Evolutionary conservation across 371 early-diverging fungal genomes (phyloP).

Genomic region (Haplosporangium sp.): DNA sequence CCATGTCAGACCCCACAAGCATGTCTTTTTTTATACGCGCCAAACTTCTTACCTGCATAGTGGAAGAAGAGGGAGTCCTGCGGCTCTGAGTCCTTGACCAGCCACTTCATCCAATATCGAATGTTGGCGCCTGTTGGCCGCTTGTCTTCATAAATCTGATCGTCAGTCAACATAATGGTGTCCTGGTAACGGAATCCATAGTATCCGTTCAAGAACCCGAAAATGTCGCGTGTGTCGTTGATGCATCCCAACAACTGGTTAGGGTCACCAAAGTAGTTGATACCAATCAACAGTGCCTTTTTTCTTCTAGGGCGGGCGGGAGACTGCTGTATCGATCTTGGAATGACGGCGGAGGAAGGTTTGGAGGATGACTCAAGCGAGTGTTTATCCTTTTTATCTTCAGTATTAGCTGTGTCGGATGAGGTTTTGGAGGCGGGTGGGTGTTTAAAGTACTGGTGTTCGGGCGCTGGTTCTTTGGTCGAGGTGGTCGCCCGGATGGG

Average conservation of each 20-base stretch:
- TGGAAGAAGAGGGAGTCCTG: slow-evolving; percentile 74
- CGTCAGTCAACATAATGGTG: slow-evolving; percentile 68
- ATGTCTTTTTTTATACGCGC: background rate
- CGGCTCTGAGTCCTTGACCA: slow-evolving; percentile 65
- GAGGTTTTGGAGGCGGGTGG: background rate
- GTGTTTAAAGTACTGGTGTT: slow-evolving; percentile 20
- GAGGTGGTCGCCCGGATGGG: slow-evolving; percentile 26
- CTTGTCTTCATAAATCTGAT: slow-evolving; percentile 61
- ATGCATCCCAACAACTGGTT: slow-evolving; percentile 67
- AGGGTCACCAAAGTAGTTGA: slow-evolving; percentile 85
- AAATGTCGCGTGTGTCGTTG: slow-evolving; percentile 71
- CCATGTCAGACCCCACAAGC: slow-evolving; percentile 40
- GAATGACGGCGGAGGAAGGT: slow-evolving; percentile 11
- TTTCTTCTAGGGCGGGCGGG: slow-evolving; percentile 65
- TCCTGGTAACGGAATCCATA: slow-evolving; percentile 59
- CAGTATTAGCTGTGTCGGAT: background rate
- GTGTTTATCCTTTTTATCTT: background rate
- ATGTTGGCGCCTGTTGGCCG: slow-evolving; percentile 71
- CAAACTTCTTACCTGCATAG: slow-evolving; percentile 52
- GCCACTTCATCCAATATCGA: slow-evolving; percentile 69
- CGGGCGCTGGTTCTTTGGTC: slow-evolving; percentile 9
- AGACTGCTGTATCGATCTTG: slow-evolving; percentile 8
- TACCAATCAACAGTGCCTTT: slow-evolving; percentile 90
- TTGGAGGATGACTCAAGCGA: background rate
- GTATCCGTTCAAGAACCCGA: slow-evolving; percentile 58